Evolutionary conservation across 78 protist genomes (phyloP).

Genomic region (Paulinella micropora): DNA sequence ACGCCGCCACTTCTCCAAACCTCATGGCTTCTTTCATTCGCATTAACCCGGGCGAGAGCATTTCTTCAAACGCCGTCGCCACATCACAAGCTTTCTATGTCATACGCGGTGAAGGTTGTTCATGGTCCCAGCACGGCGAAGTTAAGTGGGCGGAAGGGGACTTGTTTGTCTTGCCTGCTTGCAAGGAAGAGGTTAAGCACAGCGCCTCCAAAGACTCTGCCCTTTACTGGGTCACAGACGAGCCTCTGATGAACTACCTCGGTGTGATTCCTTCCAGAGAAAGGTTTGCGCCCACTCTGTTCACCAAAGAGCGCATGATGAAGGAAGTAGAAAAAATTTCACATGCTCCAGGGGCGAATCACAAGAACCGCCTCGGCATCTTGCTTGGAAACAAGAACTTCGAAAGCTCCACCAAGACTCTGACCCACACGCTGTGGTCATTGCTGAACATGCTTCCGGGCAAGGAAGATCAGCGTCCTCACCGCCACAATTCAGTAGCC

Average conservation of each 20-base stretch:
- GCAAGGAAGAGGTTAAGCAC: too few species aligned
- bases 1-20: conserved; percentile 2
- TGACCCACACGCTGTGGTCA: conserved; percentile 11
- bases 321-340: background rate
- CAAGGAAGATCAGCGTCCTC: background rate
- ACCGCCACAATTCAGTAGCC: conserved; percentile 13
- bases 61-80: background rate
- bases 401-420: background rate
- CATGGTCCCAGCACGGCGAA: background rate
- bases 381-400: background rate
- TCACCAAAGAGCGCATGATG: background rate
- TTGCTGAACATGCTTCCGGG: background rate
- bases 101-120: background rate
- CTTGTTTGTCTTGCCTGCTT: background rate
- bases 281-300: background rate
- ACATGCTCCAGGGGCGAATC: background rate
- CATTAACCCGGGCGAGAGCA: background rate
- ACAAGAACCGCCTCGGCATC: background rate
- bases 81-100: background rate
- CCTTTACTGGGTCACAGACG: background rate
- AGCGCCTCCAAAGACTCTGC: background rate
- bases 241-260: background rate
- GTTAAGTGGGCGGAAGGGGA: background rate
- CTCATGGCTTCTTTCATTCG: background rate
- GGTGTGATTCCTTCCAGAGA: background rate